A percentile compares a stretch with the other conserved stretches of the same genome.
Conservation (phyloP, 1,139 yeast species). For the Candida glucosophila region DNA sequence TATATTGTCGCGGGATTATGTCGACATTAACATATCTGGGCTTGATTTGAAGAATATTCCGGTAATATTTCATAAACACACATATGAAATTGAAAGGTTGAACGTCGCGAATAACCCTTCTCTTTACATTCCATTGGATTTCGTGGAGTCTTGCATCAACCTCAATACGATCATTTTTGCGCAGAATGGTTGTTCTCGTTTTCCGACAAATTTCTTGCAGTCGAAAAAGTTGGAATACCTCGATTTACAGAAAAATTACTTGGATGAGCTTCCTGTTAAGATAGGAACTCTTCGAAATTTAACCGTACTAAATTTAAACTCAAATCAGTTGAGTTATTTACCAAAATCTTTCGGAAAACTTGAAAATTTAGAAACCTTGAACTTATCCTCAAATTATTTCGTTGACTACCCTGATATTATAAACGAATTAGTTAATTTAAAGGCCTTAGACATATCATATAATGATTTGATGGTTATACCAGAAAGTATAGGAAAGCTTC, state of each 20-base stretch:
- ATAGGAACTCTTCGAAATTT: conserved; percentile 47
- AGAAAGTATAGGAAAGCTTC: conserved; percentile 48
- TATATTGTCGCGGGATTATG: conserved; percentile 54
- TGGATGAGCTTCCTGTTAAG: conserved; percentile 52
- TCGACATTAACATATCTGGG: conserved; percentile 66
- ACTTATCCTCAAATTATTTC: conserved; percentile 76
- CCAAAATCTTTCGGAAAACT: conserved; percentile 59
- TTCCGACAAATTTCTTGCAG: conserved; percentile 66
- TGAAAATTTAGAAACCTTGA: conserved; percentile 48
- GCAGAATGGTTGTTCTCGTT: conserved; percentile 62
- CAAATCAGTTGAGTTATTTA: conserved; percentile 60
- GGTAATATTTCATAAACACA: conserved; percentile 70
- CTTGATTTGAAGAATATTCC: conserved; percentile 81
- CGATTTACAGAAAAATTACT: conserved; percentile 72
- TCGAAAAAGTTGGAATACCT: conserved; percentile 62
- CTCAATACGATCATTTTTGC: conserved; percentile 61
- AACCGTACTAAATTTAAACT: conserved; percentile 52
- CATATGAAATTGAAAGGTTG: conserved; percentile 71
- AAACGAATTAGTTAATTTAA: conserved; percentile 51
- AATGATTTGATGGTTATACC: conserved; percentile 62
- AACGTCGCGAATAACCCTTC: conserved; percentile 88
- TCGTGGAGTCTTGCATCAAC: conserved; percentile 74
- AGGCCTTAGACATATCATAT: conserved; percentile 73
- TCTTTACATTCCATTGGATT: conserved; percentile 73
- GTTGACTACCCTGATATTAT: conserved; percentile 60